phyloP scores from a whole-genome alignment of 306 rosid genomes.

The Comarum palustre region DNA sequence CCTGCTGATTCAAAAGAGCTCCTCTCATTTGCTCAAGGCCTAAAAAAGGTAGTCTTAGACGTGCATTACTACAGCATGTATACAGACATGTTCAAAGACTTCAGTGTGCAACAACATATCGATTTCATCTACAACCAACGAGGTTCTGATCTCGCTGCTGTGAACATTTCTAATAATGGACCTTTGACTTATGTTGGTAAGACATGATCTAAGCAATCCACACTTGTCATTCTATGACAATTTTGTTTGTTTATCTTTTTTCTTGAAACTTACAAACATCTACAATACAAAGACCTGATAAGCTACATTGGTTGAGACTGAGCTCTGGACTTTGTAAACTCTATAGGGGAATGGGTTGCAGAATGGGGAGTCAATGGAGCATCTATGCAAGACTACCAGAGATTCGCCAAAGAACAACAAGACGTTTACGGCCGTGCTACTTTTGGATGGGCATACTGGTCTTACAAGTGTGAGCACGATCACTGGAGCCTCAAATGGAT shows the following conservation, averaged over 20 bases:
- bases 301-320: not conserved
- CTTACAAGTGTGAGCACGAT: conserved; percentile 41
- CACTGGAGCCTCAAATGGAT: conserved; percentile 56
- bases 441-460: conserved; percentile 69
- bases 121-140: conserved; percentile 37
- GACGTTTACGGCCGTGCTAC: conserved; percentile 47
- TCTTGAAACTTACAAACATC: not conserved
- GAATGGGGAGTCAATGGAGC: conserved; percentile 37
- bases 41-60: conserved; percentile 39
- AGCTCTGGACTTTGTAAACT: not conserved
- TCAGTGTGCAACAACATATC: conserved; percentile 42
- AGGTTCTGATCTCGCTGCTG: conserved; percentile 37
- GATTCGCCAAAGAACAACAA: conserved; percentile 34
- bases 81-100: conserved; percentile 27
- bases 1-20: conserved; percentile 34
- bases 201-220: not conserved
- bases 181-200: conserved; percentile 58
- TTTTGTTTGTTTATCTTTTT: not conserved
- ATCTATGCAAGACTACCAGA: conserved; percentile 35
- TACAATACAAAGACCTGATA: not conserved
- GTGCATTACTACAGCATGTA: conserved; percentile 59
- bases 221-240: not conserved
- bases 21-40: conserved; percentile 37
- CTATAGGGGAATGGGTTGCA: conserved; percentile 61
- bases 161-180: conserved; percentile 45